Base-by-base conservation (phyloP, 2,329 filamentous ascomycete species). In the Mycosphaerella arachidis region DNA sequence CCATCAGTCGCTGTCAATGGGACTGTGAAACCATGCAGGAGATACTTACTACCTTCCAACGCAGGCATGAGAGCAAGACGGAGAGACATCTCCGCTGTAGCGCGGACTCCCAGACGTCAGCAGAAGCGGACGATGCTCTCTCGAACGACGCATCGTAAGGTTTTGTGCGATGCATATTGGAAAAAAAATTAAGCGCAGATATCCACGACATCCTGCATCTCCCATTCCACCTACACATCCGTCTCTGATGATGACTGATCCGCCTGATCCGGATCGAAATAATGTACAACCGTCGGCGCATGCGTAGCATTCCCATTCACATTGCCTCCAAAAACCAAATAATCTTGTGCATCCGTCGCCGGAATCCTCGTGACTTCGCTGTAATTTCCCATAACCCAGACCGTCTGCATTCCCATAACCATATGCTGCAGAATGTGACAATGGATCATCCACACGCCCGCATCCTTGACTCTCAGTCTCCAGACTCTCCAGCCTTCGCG, bases 371-470 rank as follows among this genome's bases (percentile, higher is more conserved):
- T 62, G 9, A 81, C 77, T 35, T 79, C 68, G 1, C 71, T 66
- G 9, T 71, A 72, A 37, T 81, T 72, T 0, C 79, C 79, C 70
- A 80, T 76, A 0, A 77, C 67, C 76, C 78, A 81, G 1, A 77
- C 77, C 0, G 72, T 76, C 63, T 79, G 76, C 78, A 79, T 79
- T 0, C 75, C 81, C 82, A 85, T 85, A 18, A 83, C 72, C 78
- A 84, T 83, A 68, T 86, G 84, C 56, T 81, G 79, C 53, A 82
- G 63, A 16, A 82, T 79, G 68, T 86, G 84, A 63, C 84, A 86
- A 69, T 86, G 84, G 63, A 86, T 74, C 82, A 86, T 82, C 83
- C 83, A 86, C 3, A 82, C 64, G 4, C 82, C 84, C 0, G 80
- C 71, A 58, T 80, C 72, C 8, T 72, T 74, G 0, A 86, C 79